Percentiles rank a stretch among this genome's conserved stretches.
Evolutionary conservation across 1,139 yeast species (phyloP).

Genomic region (Diutina scorzettiae): DNA sequence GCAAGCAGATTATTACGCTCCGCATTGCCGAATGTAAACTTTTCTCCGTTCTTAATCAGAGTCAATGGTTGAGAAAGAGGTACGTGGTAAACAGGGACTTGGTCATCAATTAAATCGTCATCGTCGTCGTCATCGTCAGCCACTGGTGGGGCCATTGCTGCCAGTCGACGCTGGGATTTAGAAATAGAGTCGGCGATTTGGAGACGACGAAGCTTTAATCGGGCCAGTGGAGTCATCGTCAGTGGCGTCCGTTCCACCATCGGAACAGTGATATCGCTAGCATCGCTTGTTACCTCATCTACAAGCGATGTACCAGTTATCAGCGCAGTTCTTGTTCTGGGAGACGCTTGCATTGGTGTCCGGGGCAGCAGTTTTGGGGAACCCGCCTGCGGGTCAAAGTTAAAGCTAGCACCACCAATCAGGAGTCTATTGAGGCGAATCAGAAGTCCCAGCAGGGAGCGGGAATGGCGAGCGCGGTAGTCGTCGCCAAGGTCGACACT

Average conservation of each 20-base stretch:
- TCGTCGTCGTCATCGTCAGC: neutral
- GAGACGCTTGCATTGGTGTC: neutral
- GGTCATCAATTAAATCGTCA: neutral
- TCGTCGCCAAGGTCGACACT: neutral
- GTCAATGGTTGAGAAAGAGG: constrained; percentile 4
- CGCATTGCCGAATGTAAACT: constrained; percentile 2
- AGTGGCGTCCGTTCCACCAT: neutral
- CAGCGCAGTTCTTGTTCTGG: neutral
- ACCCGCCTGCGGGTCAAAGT: neutral
- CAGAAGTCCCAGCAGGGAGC: constrained; percentile 3
- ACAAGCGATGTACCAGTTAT: neutral
- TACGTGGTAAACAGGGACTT: neutral
- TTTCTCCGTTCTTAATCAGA: constrained; percentile 3
- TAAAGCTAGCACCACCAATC: constrained; percentile 2
- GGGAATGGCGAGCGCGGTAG: neutral
- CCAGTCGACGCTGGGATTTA: neutral
- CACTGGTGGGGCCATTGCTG: neutral
- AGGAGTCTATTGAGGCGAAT: constrained; percentile 2
- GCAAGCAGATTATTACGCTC: constrained; percentile 1
- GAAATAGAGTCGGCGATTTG: constrained; percentile 1
- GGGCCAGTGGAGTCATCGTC: constrained; percentile 4
- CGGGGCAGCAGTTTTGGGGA: neutral
- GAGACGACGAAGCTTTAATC: constrained; percentile 1
- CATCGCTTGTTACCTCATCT: neutral
- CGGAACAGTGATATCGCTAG: neutral